These are phyloP conservation scores for Lepidium africanum DNA, from an alignment of 345 rosid genomes.

Conservation along the genomic window DNA sequence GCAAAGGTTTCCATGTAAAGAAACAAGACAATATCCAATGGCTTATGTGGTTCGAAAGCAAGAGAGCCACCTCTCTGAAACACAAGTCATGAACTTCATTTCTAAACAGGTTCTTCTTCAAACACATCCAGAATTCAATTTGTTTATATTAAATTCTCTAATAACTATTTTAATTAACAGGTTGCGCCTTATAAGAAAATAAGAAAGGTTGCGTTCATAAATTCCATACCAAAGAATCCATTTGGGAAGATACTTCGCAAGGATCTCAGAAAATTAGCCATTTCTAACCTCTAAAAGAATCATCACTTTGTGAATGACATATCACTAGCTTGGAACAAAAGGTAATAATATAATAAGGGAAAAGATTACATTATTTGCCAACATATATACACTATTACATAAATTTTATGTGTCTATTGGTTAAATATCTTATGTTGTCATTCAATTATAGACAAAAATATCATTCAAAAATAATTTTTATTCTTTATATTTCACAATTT, in stretches of 20 bases:
- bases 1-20: constrained; percentile 65
- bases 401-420: no score
- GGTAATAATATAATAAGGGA: no score
- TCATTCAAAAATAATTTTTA: no score
- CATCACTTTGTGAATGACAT: no score
- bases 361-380: no score
- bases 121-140: not conserved
- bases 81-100: constrained; percentile 44
- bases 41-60: constrained; percentile 54
- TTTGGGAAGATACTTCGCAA: constrained; percentile 85
- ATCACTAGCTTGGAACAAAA: no score
- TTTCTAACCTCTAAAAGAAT: constrained; percentile 51
- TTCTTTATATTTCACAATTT: no score
- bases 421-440: no score
- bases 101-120: constrained; percentile 42
- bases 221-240: constrained; percentile 66
- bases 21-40: constrained; percentile 72
- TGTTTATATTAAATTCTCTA: not conserved
- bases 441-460: no score
- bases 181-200: constrained; percentile 82
- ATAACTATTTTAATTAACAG: constrained; percentile 26
- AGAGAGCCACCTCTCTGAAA: constrained; percentile 35
- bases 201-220: constrained; percentile 31
- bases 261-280: constrained; percentile 60
- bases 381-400: no score